Evolutionary conservation across 345 rosid genomes (phyloP), one percentile per base, ranked within the genome.

Genomic region (Barbarea vulgaris): DNA sequence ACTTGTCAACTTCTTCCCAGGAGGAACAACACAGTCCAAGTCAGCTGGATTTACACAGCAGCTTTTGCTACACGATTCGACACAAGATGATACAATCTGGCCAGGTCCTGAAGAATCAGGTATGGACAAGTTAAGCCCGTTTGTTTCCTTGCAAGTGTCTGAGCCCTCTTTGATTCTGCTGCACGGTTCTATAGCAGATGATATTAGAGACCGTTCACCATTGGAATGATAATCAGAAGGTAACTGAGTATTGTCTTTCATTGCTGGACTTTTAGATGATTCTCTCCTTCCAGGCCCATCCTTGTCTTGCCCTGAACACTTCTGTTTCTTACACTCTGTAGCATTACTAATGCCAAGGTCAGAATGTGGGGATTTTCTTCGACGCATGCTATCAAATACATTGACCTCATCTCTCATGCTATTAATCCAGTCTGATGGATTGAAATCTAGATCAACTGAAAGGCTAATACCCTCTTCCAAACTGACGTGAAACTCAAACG

Each of bases 391-490:
- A 54, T 84, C 86, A 76, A 57, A 73, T 22, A 83, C 79, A 75
- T 77, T 74, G 72, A 90, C 84, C 83, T 86, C 87, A 21, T 71
- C 73, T 69, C 78, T 84, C 82, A 88, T 76, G 77, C 85, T 85
- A 41, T 80, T 84, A 69, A 80, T 79, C 98, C 95, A 93, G 30
- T 88, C 90, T 73, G 84, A 81, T 69, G 91, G 91, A 70, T 74
- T 83, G 47, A 85, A 87, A 75, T 75, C 80, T 53, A 93, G 71
- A 80, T 93, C 98, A 77, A 93, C 94, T 64, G 75, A 84, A 64
- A 93, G 93, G 60, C 85, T 90, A 58, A 93, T 82, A 77, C 98
- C 98, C 68, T 83, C 82, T 65, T 90, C 96, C 74, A 84, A 81
- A 81, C 80, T 77, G 51, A 79, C 96, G 77, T 86, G 82, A 81